A percentile compares a stretch with the other conserved stretches of the same genome.
Conservation (phyloP, 306 rosid genomes). For the Vigna radiata region DNA sequence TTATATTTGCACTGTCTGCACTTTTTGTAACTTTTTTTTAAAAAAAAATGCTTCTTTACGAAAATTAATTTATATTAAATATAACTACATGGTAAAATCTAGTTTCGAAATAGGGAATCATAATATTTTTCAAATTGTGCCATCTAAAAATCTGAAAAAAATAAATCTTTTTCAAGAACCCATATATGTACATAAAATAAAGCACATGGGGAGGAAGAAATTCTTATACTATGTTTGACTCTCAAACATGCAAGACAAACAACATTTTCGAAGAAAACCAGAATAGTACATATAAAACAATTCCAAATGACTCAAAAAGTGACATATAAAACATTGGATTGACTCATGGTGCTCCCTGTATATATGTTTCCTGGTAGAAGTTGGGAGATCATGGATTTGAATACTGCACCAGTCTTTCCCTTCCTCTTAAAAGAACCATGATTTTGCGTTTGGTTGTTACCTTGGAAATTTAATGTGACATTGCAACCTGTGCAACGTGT, state of each 20-base stretch:
- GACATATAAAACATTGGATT: constrained; percentile 2
- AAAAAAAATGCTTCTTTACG: too few species aligned
- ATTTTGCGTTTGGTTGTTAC: constrained; percentile 33
- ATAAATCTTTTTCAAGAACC: too few species aligned
- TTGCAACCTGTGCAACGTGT: constrained; percentile 19
- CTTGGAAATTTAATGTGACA: constrained; percentile 35
- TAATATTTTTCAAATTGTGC: too few species aligned
- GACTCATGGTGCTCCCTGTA: background rate
- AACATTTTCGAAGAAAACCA: background rate
- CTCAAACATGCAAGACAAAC: background rate
- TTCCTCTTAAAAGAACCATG: constrained; percentile 9
- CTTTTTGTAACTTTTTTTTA: too few species aligned
- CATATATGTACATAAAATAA: too few species aligned
- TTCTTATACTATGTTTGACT: background rate
- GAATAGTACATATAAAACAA: background rate
- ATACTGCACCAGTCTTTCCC: background rate
- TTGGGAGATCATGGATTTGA: constrained; percentile 24
- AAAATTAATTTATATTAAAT: too few species aligned
- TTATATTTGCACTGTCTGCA: too few species aligned
- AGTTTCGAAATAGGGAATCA: too few species aligned
- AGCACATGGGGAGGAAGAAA: too few species aligned
- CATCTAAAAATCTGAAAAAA: too few species aligned
- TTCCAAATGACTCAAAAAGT: background rate
- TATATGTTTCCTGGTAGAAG: constrained; percentile 10
- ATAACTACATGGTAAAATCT: too few species aligned